phyloP scores from a whole-genome alignment of 208 protist species.

The Leptomonas pyrrhocoris region DNA sequence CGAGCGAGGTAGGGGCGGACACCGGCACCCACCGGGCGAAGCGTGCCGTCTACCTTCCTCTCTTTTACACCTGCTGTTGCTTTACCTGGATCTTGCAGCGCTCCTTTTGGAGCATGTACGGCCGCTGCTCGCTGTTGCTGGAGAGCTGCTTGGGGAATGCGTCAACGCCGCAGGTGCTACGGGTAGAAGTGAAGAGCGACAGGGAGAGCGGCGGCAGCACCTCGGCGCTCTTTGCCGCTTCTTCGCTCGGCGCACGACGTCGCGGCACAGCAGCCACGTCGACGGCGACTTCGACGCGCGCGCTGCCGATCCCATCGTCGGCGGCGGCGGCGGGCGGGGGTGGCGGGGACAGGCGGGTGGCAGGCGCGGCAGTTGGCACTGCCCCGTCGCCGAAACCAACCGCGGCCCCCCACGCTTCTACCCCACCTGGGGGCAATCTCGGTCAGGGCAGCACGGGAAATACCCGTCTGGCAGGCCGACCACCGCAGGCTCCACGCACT shows the following conservation, averaged over 20 bases:
- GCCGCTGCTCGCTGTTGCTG: slow-evolving; percentile 68
- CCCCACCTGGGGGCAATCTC: background rate
- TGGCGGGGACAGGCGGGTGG: background rate
- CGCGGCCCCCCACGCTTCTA: background rate
- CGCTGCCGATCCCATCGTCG: background rate
- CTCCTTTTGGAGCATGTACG: slow-evolving; percentile 62
- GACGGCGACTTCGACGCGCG: background rate
- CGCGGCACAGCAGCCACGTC: background rate
- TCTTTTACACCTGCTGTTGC: slow-evolving; percentile 54
- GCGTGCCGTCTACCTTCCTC: slow-evolving; percentile 31
- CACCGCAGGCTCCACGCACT: slow-evolving; percentile 3
- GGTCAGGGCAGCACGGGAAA: background rate
- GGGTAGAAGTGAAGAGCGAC: slow-evolving; percentile 2
- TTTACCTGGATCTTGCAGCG: slow-evolving; percentile 76
- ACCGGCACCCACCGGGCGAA: slow-evolving; percentile 7
- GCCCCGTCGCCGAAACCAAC: background rate
- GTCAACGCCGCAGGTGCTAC: slow-evolving; percentile 19
- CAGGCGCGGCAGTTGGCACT: background rate
- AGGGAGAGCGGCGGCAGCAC: background rate
- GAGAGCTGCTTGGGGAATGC: slow-evolving; percentile 45
- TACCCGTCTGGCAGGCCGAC: background rate
- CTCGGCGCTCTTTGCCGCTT: slow-evolving; percentile 14
- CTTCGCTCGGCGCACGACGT: slow-evolving; percentile 8
- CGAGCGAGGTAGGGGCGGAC: slow-evolving; percentile 19
- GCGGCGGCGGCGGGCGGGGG: background rate